Evolutionary conservation across 257 asterid genomes (phyloP).

Genomic region (Scutellaria galericulata): DNA sequence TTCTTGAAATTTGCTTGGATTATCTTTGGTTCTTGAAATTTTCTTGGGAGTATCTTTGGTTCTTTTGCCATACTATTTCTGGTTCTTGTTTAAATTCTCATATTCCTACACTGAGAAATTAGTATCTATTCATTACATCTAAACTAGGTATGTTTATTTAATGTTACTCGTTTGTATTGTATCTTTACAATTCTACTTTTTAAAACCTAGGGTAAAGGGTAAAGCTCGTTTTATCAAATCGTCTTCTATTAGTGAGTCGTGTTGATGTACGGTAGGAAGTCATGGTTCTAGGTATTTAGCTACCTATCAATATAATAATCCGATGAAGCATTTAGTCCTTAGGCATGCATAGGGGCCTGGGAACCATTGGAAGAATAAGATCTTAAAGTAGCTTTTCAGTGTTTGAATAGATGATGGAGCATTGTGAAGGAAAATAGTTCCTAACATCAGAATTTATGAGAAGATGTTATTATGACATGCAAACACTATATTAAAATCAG

Average conservation of each 20-base stretch:
- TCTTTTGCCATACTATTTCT: neutral
- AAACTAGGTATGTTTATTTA: neutral
- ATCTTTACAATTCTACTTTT: neutral
- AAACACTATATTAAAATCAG: slow-evolving; percentile 12
- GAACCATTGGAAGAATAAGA: neutral
- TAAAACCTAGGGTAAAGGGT: neutral
- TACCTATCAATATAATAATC: neutral
- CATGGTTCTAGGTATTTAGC: neutral
- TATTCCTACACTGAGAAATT: neutral
- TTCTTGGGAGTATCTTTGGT: neutral
- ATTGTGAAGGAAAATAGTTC: neutral
- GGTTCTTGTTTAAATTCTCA: slow-evolving; percentile 15
- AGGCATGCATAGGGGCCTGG: slow-evolving; percentile 11
- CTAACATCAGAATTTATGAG: neutral
- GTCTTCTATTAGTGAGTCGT: neutral
- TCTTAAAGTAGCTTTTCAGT: slow-evolving; percentile 18
- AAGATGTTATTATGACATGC: slow-evolving; percentile 9
- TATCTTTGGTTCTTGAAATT: too few relatives aligned
- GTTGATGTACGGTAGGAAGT: neutral
- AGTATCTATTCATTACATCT: neutral
- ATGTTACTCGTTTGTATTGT: neutral
- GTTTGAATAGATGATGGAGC: neutral
- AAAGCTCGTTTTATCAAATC: neutral
- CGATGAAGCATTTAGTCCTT: slow-evolving; percentile 29
- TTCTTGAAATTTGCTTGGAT: too few relatives aligned